These are phyloP conservation scores for Lithospermum erythrorhizon DNA, from an alignment of 257 asterid genomes.

Conservation along the genomic window DNA sequence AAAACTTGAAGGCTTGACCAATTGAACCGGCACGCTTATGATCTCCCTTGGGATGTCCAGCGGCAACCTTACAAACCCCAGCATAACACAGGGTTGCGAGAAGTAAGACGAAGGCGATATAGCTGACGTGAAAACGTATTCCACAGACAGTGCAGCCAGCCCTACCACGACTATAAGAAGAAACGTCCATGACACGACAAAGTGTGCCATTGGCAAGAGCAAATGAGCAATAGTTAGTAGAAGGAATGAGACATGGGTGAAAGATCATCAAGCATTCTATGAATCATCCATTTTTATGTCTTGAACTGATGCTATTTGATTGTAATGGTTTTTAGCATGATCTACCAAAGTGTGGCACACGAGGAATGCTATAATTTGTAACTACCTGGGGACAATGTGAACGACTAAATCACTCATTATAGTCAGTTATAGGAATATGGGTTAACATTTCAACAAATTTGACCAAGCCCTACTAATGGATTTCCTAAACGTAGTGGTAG, in stretches of 20 bases:
- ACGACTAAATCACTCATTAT: too few species aligned
- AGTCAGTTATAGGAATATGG: too few species aligned
- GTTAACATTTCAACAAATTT: too few species aligned
- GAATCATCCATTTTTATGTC: not conserved
- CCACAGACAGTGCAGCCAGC: not conserved
- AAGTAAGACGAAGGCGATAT: not conserved
- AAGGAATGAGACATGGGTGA: not conserved
- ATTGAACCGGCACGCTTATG: not conserved
- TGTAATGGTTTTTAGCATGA: not conserved
- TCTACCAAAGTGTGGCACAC: not conserved
- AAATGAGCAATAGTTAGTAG: not conserved
- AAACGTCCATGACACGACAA: not conserved
- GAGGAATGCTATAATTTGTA: not conserved
- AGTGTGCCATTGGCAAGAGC: not conserved
- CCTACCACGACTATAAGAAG: conserved; percentile 8
- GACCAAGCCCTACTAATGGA: too few species aligned
- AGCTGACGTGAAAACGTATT: not conserved
- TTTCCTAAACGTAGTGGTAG: too few species aligned
- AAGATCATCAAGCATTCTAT: not conserved
- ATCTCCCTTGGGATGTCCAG: not conserved
- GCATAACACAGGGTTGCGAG: not conserved
- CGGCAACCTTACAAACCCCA: not conserved
- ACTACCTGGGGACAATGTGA: not conserved
- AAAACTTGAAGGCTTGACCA: not conserved
- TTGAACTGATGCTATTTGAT: not conserved